These are phyloP conservation scores for Cadophora sp. DNA, from an alignment of 2,329 filamentous ascomycete genomes.

Conservation along the genomic window DNA sequence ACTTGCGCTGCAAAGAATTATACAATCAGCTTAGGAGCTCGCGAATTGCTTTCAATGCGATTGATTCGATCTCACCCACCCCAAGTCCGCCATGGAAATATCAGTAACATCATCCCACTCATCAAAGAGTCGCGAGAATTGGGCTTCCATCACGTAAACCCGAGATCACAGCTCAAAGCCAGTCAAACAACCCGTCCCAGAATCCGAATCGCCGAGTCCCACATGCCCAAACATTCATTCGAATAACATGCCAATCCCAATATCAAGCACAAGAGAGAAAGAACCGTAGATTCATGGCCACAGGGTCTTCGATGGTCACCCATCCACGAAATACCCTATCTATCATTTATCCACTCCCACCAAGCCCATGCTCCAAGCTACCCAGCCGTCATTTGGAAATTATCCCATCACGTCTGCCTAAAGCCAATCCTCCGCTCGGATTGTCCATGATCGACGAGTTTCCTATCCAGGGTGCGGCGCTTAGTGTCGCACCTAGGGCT, in stretches of 20 bases:
- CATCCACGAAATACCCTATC: neutral
- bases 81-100: conserved; percentile 28
- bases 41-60: neutral
- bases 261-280: neutral
- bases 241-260: neutral
- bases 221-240: neutral
- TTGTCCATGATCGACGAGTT: neutral
- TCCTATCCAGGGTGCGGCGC: neutral
- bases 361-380: neutral
- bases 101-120: conserved; percentile 27
- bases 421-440: neutral
- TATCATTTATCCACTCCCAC: neutral
- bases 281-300: no score
- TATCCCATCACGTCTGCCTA: neutral
- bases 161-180: neutral
- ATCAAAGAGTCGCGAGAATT: conserved; percentile 27
- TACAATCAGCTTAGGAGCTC: neutral
- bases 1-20: neutral
- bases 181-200: neutral
- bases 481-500: neutral
- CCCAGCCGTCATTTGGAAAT: neutral
- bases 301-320: neutral
- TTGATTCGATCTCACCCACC: conserved; percentile 17
- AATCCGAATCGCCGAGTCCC: neutral
- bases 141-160: conserved; percentile 16